Conservation (phyloP, 1,284 basidiomycete species). For the Papiliotrema laurentii region DNA sequence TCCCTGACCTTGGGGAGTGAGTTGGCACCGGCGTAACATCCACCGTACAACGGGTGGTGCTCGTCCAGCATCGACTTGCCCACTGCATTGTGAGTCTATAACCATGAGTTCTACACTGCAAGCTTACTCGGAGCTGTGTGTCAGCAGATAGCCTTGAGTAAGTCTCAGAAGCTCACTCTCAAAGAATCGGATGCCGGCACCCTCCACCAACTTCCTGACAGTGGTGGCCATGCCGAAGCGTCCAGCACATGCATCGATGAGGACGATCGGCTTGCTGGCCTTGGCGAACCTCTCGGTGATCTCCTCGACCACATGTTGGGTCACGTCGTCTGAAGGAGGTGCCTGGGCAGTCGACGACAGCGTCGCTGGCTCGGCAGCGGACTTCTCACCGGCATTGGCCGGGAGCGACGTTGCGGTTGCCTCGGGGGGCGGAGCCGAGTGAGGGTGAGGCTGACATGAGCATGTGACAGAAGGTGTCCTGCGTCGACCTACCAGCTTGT, state of each 20-base stretch:
- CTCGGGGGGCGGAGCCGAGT: constrained; percentile 36
- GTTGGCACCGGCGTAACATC: constrained; percentile 77
- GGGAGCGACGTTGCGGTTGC: constrained; percentile 13
- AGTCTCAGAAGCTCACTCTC: constrained; percentile 40
- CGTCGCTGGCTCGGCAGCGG: constrained; percentile 9
- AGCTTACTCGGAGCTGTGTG: constrained; percentile 58
- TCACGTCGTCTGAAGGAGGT: constrained; percentile 52
- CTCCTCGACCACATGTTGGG: constrained; percentile 68
- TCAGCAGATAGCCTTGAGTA: neutral
- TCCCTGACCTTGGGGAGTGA: constrained; percentile 67
- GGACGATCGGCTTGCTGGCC: constrained; percentile 67
- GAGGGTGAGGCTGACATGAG: constrained; percentile 45
- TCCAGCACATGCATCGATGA: constrained; percentile 83
- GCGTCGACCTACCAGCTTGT: constrained; percentile 52
- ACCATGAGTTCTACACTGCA: neutral
- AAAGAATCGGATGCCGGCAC: constrained; percentile 69
- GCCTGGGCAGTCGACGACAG: constrained; percentile 8
- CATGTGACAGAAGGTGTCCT: neutral
- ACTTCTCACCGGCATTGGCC: neutral
- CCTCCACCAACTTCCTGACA: constrained; percentile 63
- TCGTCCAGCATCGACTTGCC: constrained; percentile 81
- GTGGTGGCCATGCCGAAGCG: constrained; percentile 71
- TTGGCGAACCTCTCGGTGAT: constrained; percentile 62
- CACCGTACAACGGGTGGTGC: constrained; percentile 76
- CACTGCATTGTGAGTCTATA: constrained; percentile 49